Evolutionary conservation across 371 early-diverging fungal species (phyloP).

Genomic region (Mucor saturninus): DNA sequence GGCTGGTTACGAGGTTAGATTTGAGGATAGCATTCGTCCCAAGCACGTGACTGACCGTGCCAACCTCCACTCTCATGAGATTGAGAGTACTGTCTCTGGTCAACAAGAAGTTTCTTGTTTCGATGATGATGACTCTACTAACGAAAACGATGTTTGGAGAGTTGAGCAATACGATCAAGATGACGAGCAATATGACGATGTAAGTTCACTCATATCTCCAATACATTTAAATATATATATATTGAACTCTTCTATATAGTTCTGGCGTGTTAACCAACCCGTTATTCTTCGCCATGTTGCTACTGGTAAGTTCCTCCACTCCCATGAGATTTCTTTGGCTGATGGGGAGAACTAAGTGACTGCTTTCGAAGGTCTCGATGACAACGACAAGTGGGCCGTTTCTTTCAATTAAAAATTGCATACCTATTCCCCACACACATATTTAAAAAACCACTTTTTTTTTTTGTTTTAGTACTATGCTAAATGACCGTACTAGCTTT

Average conservation of each 20-base stretch:
- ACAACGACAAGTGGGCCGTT: constrained; percentile 62
- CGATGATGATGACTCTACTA: constrained; percentile 51
- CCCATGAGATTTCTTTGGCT: constrained; percentile 43
- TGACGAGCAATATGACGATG: constrained; percentile 43
- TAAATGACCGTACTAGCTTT: too few relatives aligned
- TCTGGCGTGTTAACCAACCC: constrained; percentile 55
- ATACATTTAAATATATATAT: background rate
- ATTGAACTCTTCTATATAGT: constrained; percentile 23
- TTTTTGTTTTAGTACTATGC: too few relatives aligned
- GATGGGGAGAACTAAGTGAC: constrained; percentile 58
- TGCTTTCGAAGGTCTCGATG: constrained; percentile 50
- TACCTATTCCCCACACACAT: too few relatives aligned
- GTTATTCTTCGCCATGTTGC: constrained; percentile 56
- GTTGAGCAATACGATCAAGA: constrained; percentile 45
- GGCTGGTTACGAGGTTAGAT: constrained; percentile 55
- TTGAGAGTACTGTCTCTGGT: constrained; percentile 52
- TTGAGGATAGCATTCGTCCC: constrained; percentile 59
- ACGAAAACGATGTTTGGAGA: constrained; percentile 67
- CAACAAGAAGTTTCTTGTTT: constrained; percentile 70
- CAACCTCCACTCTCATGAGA: constrained; percentile 65
- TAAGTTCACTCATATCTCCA: constrained; percentile 2
- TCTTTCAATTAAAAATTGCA: constrained; percentile 18
- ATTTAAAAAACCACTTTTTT: too few relatives aligned
- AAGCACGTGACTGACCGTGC: constrained; percentile 55
- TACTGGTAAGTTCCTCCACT: constrained; percentile 55